Percentiles rank a stretch among this genome's conserved stretches.
Conservation (phyloP, 177 flowering plant species). For the Telopea speciosissima region DNA sequence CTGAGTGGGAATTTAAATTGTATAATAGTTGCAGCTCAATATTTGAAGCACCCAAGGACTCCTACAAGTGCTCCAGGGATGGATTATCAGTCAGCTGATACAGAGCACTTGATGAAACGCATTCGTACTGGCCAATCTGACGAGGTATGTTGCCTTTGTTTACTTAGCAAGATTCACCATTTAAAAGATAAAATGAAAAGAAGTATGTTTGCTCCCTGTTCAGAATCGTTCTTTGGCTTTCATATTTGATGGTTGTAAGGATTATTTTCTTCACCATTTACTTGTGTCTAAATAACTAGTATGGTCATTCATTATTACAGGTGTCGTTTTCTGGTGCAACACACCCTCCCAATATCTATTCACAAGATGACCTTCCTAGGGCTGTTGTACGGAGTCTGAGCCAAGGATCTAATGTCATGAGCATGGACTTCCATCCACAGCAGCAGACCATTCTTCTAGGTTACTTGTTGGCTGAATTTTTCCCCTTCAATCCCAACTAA, state of each 20-base stretch:
- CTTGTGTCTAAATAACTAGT: neutral
- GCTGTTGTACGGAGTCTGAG: constrained; percentile 43
- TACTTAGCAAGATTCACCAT: too few species aligned
- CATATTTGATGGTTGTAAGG: neutral
- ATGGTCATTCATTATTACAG: constrained; percentile 17
- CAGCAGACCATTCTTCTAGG: constrained; percentile 76
- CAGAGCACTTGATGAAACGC: constrained; percentile 65
- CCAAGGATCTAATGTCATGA: constrained; percentile 65
- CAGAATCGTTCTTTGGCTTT: neutral
- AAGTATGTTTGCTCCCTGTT: neutral
- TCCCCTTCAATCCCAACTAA: too few species aligned
- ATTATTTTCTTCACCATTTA: neutral
- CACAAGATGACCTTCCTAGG: constrained; percentile 74
- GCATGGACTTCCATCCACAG: constrained; percentile 89
- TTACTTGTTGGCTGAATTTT: constrained; percentile 12
- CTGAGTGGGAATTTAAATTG: neutral
- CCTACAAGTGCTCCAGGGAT: constrained; percentile 48
- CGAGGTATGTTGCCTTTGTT: constrained; percentile 34
- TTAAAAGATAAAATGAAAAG: too few species aligned
- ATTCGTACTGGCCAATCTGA: constrained; percentile 54
- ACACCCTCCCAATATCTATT: constrained; percentile 46
- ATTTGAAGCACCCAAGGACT: constrained; percentile 61
- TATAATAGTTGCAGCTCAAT: constrained; percentile 32
- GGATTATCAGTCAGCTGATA: constrained; percentile 69
- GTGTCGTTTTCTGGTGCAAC: constrained; percentile 54